Evolutionary conservation across 331 rosid genomes (phyloP).

Genomic region (Spiraea crenata): DNA sequence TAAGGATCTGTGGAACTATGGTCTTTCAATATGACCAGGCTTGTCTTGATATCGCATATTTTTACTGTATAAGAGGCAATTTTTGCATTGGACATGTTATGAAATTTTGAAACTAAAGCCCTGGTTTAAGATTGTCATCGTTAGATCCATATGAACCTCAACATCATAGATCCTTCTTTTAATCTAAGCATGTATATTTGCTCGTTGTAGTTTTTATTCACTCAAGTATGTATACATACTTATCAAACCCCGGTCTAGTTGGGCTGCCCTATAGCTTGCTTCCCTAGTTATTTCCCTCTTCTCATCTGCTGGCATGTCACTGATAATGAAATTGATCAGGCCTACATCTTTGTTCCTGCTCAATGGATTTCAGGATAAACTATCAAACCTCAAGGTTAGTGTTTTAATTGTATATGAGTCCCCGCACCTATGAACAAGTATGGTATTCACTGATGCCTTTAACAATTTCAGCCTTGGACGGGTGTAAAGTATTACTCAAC

Average conservation of each 20-base stretch:
- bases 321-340: constrained; percentile 58
- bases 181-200: background rate
- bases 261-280: background rate
- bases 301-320: constrained; percentile 24
- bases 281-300: background rate
- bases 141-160: constrained; percentile 9
- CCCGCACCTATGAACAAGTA: constrained; percentile 9
- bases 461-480: constrained; percentile 46
- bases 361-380: constrained; percentile 45
- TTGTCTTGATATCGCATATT: background rate
- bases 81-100: constrained; percentile 16
- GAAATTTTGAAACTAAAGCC: constrained; percentile 10
- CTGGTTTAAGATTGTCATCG: constrained; percentile 1
- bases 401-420: constrained; percentile 22
- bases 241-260: background rate
- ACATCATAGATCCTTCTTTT: background rate
- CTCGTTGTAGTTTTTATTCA: background rate
- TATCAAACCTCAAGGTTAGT: constrained; percentile 62
- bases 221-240: background rate
- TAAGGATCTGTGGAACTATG: background rate
- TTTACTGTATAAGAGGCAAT: background rate
- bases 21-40: background rate
- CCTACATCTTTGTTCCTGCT: constrained; percentile 38
- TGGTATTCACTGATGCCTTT: constrained; percentile 32
- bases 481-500: constrained; percentile 74